Evolutionary conservation across 768 basidiomycete genomes (phyloP).

Genomic region (Chiua virens): DNA sequence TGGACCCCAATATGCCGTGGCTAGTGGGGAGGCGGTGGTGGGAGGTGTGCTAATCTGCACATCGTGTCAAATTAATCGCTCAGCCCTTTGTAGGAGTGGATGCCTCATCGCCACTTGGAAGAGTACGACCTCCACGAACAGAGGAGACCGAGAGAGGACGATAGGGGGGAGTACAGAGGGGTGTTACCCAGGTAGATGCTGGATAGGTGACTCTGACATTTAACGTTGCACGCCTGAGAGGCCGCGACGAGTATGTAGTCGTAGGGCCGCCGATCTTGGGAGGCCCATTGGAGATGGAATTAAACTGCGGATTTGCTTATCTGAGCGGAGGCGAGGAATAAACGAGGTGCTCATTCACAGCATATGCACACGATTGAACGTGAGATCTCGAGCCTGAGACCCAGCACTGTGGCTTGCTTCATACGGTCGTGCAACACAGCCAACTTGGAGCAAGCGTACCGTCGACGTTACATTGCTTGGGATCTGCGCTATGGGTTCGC

Average conservation of each 20-base stretch:
- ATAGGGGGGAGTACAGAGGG: conserved; percentile 45
- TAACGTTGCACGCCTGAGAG: too few species aligned
- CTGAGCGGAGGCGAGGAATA: conserved; percentile 13
- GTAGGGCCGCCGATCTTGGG: too few species aligned
- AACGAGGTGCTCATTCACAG: conserved; percentile 20
- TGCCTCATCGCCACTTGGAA: conserved; percentile 53
- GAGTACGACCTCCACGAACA: conserved; percentile 48
- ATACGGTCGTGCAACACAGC: not conserved
- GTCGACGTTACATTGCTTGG: not conserved
- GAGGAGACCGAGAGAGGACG: conserved; percentile 29
- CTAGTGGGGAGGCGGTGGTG: conserved; percentile 70
- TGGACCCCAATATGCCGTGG: conserved; percentile 65
- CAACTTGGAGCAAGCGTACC: not conserved
- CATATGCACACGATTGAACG: not conserved
- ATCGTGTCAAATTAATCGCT: conserved; percentile 19
- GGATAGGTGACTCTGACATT: not conserved
- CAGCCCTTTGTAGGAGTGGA: conserved; percentile 30
- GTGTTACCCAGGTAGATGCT: conserved; percentile 21
- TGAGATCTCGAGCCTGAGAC: conserved; percentile 18
- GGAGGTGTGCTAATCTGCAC: conserved; percentile 58
- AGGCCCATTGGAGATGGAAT: not conserved
- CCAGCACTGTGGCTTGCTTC: not conserved
- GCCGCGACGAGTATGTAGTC: too few species aligned
- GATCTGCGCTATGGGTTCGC: conserved; percentile 47
- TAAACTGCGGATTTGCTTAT: not conserved